Percentiles rank a stretch among this genome's conserved stretches.
Conservation (phyloP, 179 eudicot genomes). For the Monotropa hypopitys region DNA sequence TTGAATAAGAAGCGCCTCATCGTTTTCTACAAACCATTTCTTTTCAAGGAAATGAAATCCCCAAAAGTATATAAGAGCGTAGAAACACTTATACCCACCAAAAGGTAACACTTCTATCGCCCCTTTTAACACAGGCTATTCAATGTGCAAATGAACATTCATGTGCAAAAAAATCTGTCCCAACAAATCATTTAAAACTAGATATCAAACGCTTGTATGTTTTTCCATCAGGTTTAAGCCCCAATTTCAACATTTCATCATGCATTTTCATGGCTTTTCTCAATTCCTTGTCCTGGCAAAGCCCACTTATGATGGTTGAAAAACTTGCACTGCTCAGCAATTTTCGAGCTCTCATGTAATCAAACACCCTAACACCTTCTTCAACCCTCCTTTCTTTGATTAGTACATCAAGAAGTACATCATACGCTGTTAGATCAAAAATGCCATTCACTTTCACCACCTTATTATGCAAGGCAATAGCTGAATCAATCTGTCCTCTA, state of each 20-base stretch:
- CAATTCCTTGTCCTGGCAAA: constrained; percentile 49
- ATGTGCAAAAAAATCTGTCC: background rate
- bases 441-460: constrained; percentile 26
- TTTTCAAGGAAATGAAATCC: background rate
- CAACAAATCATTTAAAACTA: constrained; percentile 37
- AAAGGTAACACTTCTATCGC: background rate
- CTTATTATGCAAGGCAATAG: constrained; percentile 45
- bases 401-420: constrained; percentile 41
- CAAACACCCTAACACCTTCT: constrained; percentile 44
- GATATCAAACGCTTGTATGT: constrained; percentile 55
- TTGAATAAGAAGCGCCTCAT: background rate
- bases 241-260: constrained; percentile 78
- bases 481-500: constrained; percentile 37
- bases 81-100: background rate
- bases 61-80: background rate
- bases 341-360: constrained; percentile 48
- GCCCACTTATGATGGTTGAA: constrained; percentile 51
- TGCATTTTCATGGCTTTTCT: constrained; percentile 77
- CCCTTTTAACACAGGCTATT: background rate
- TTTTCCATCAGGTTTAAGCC: constrained; percentile 56
- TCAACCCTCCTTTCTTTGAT: constrained; percentile 38
- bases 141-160: background rate
- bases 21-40: background rate
- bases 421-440: constrained; percentile 48
- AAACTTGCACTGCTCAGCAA: constrained; percentile 45